Percentiles rank a stretch among this genome's conserved stretches.
Evolutionary conservation across 306 rosid species (phyloP).

Genomic region (Canavalia ensiformis): DNA sequence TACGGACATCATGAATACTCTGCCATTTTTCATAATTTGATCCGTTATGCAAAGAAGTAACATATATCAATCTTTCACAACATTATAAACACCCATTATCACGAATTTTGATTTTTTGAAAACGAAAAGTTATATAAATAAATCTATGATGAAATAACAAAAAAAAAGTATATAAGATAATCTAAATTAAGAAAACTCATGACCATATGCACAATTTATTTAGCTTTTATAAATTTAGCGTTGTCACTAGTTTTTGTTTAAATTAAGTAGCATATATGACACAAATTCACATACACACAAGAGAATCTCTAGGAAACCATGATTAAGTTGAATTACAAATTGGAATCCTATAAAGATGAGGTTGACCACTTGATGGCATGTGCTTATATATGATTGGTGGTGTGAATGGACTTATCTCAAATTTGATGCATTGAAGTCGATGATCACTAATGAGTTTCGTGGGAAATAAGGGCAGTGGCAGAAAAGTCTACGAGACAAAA

Average conservation of each 20-base stretch:
- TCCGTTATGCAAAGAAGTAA: neutral
- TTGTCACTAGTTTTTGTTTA: neutral
- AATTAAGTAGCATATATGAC: neutral
- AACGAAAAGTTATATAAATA: neutral
- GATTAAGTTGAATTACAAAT: neutral
- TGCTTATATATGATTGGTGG: neutral
- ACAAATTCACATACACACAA: neutral
- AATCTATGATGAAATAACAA: neutral
- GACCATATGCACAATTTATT: neutral
- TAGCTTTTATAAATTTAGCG: neutral
- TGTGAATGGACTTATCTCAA: neutral
- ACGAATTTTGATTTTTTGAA: neutral
- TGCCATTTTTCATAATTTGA: neutral
- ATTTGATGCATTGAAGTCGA: neutral
- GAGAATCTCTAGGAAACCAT: neutral
- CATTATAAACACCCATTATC: neutral
- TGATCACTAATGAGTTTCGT: constrained; percentile 4
- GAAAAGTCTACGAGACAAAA: constrained; percentile 51
- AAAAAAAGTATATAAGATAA: neutral
- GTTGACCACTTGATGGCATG: neutral
- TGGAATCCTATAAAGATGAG: neutral
- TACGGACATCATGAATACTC: neutral
- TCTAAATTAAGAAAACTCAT: neutral
- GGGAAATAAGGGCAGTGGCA: constrained; percentile 46
- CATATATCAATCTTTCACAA: neutral